These are phyloP conservation scores for Colletotrichum karsti DNA, from an alignment of 2,329 filamentous ascomycete species.

Conservation along the genomic window DNA sequence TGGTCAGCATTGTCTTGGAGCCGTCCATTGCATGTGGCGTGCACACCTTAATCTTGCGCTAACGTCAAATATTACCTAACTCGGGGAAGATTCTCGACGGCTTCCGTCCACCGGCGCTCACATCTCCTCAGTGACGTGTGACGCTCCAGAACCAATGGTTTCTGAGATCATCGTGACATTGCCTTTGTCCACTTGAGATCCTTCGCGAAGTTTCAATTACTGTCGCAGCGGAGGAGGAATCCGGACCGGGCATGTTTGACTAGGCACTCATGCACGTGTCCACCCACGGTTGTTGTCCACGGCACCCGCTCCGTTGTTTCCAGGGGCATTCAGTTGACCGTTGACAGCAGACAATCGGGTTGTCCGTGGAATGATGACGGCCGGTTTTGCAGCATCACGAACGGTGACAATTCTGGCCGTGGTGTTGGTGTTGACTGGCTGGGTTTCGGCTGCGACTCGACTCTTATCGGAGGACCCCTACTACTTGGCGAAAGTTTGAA, in stretches of 20 bases:
- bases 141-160: neutral
- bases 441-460: neutral
- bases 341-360: neutral
- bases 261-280: neutral
- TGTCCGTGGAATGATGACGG: neutral
- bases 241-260: neutral
- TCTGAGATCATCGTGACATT: slow-evolving; percentile 8
- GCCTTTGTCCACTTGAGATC: neutral
- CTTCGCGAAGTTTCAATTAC: neutral
- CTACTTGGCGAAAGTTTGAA: neutral
- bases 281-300: neutral
- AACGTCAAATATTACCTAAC: slow-evolving; percentile 1
- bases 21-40: neutral
- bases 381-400: neutral
- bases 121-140: neutral
- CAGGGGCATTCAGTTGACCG: neutral
- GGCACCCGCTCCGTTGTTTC: neutral
- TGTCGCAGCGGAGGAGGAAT: neutral
- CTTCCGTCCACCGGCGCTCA: neutral
- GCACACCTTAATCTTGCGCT: neutral
- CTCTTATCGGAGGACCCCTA: slow-evolving; percentile 4
- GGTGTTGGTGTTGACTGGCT: neutral
- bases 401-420: neutral
- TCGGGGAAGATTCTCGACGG: neutral
- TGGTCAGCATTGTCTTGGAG: neutral